Evolutionary conservation across 2,329 filamentous ascomycete species (phyloP), one percentile per base, ranked within the genome.

Genomic region (Pseudocercospora pini-densiflorae): DNA sequence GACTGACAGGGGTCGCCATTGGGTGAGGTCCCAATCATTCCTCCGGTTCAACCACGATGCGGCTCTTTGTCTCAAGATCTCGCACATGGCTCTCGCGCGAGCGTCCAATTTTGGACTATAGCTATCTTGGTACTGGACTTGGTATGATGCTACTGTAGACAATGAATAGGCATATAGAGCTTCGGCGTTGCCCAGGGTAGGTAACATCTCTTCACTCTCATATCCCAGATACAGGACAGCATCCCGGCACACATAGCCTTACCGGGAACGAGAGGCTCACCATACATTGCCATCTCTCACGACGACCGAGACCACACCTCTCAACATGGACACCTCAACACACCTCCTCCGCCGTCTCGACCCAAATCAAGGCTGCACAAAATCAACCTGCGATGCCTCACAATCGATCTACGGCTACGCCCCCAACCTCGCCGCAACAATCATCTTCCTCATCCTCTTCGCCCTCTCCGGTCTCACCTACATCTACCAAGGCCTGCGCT

Each of bases 381-480:
- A 72, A 64, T 68, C 43, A 1, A 75, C 74, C 45, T 77, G 74
- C 63, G 61, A 65, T 24, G 60, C 68, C 19, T 63, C 59, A 24
- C 33, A 70, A 43, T 76, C 74, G 1, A 63, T 77, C 59, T 75
- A 76, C 57, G 76, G 75, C 65, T 77, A 81, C 70, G 72, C 72
- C 19, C 79, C 80, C 4, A 73, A 75, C 47, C 73, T 81, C 19
- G 75, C 73, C 31, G 76, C 76, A n/a, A 80, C 79, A 19, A 70
- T 76, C 64, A 71, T 82, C 65, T 81, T 83, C 70, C 73, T 81
- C 62, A 72, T 71, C 60, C 61, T 78, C 61, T 78, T 81, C 69
- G 71, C 72, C 19, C 16, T 79, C 53, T 77, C 76, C 4, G 72
- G 76, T 33, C 2, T 76, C 49, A 65, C 71, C 1, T 77, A 79